These are phyloP conservation scores for Acanthochlamys bracteata DNA, from an alignment of 106 monocot genomes.

Conservation along the genomic window DNA sequence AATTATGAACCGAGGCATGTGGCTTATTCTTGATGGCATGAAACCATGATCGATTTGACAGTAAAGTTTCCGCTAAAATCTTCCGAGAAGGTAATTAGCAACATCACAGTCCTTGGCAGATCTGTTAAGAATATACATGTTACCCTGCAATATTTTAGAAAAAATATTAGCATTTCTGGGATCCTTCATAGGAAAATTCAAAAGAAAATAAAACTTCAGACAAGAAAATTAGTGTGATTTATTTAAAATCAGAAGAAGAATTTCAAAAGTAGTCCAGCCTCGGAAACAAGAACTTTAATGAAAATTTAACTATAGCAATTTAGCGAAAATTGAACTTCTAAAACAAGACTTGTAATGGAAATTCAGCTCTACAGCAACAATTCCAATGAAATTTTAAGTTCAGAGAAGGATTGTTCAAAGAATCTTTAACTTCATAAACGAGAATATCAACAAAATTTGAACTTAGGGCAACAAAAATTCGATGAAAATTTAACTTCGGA, in stretches of 20 bases:
- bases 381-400: no score
- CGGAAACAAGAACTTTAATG: neutral
- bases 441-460: no score
- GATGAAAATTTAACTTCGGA: no score
- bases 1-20: slow-evolving; percentile 3
- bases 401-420: no score
- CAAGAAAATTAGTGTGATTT: no score
- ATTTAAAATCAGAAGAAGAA: neutral
- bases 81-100: slow-evolving; percentile 43
- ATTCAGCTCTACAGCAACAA: no score
- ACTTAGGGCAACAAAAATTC: no score
- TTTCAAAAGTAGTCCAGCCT: neutral
- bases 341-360: neutral
- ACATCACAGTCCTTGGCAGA: slow-evolving; percentile 57
- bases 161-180: neutral
- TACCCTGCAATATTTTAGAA: slow-evolving; percentile 15
- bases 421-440: no score
- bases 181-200: no score
- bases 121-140: slow-evolving; percentile 60
- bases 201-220: no score
- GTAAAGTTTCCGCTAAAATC: slow-evolving; percentile 25
- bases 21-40: slow-evolving; percentile 43
- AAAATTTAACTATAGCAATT: neutral
- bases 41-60: slow-evolving; percentile 34
- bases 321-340: neutral